phyloP scores from a whole-genome alignment of 768 basidiomycete genomes.

The Inosperma sp. region DNA sequence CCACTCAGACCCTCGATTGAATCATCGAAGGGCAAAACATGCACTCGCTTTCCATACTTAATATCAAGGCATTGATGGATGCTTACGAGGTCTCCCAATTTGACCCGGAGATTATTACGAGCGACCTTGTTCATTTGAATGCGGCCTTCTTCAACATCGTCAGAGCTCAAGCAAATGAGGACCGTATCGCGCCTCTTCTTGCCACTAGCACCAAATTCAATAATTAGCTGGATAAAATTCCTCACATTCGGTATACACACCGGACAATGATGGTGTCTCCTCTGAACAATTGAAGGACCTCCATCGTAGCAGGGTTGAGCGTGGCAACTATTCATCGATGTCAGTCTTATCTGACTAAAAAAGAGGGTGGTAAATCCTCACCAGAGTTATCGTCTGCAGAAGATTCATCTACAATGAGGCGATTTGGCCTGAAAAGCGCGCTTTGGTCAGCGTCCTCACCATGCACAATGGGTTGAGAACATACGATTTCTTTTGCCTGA shows the following conservation, averaged over 20 bases:
- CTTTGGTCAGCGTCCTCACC: slow-evolving; percentile 16
- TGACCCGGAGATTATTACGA: slow-evolving; percentile 97
- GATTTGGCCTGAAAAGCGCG: slow-evolving; percentile 70
- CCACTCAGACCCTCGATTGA: slow-evolving; percentile 96
- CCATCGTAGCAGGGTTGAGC: slow-evolving; percentile 95
- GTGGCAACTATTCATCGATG: slow-evolving; percentile 67
- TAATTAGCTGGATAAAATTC: background rate
- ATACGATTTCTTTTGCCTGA: slow-evolving; percentile 96
- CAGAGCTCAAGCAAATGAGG: slow-evolving; percentile 91
- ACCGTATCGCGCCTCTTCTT: slow-evolving; percentile 98
- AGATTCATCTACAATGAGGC: slow-evolving; percentile 95
- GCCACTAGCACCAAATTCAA: slow-evolving; percentile 56
- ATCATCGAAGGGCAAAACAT: slow-evolving; percentile 96
- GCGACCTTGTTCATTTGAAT: slow-evolving; percentile 99
- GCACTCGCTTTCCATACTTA: slow-evolving; percentile 98
- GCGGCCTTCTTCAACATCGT: slow-evolving; percentile 96
- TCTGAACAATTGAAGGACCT: slow-evolving; percentile 85
- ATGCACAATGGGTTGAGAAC: slow-evolving; percentile 29
- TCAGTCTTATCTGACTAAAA: slow-evolving; percentile 11
- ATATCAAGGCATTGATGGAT: slow-evolving; percentile 96
- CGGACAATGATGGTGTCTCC: slow-evolving; percentile 95
- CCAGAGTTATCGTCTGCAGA: slow-evolving; percentile 95
- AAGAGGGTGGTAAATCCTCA: slow-evolving; percentile 27
- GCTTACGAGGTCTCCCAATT: slow-evolving; percentile 92
- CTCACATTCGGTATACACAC: slow-evolving; percentile 39